phyloP scores from a whole-genome alignment of 208 protist genomes.

The Phytomonas serpens region DNA sequence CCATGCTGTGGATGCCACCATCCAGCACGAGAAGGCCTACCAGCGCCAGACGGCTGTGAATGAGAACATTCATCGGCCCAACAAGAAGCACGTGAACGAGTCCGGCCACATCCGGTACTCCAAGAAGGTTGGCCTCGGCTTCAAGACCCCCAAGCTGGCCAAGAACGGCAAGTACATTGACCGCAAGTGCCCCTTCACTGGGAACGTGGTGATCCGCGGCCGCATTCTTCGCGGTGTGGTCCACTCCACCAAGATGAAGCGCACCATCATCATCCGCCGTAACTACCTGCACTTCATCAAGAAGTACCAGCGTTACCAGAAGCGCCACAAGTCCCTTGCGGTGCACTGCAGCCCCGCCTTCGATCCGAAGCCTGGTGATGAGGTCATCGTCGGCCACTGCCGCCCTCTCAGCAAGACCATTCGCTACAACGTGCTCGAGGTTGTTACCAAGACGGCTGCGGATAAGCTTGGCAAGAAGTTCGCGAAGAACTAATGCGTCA shows the following conservation, averaged over 20 bases:
- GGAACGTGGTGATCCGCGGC: slow-evolving; percentile 99
- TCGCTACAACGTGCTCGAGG: slow-evolving; percentile 99
- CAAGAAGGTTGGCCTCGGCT: slow-evolving; percentile 98
- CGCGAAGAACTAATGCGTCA: slow-evolving; percentile 56
- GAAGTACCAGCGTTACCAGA: slow-evolving; percentile 99
- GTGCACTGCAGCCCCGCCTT: slow-evolving; percentile 99
- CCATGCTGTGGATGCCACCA: slow-evolving; percentile 70
- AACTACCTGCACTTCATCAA: slow-evolving; percentile 99
- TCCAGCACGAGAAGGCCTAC: slow-evolving; percentile 90
- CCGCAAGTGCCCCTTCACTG: slow-evolving; percentile 99
- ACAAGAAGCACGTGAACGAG: slow-evolving; percentile 38
- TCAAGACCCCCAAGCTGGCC: slow-evolving; percentile 98
- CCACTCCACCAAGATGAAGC: slow-evolving; percentile 98
- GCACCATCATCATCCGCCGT: slow-evolving; percentile 97
- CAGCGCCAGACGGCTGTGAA: slow-evolving; percentile 89
- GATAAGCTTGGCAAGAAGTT: slow-evolving; percentile 86
- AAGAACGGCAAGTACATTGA: slow-evolving; percentile 99
- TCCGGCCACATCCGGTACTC: slow-evolving; percentile 91
- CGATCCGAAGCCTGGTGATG: slow-evolving; percentile 97
- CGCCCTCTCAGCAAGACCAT: slow-evolving; percentile 99
- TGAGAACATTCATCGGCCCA: slow-evolving; percentile 79
- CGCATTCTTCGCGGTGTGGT: slow-evolving; percentile 98
- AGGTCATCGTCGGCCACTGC: slow-evolving; percentile 99
- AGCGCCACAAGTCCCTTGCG: slow-evolving; percentile 98
- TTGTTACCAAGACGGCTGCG: slow-evolving; percentile 81